Base-by-base conservation (phyloP, 257 asterid species). In the Ophiorrhiza pumila region DNA sequence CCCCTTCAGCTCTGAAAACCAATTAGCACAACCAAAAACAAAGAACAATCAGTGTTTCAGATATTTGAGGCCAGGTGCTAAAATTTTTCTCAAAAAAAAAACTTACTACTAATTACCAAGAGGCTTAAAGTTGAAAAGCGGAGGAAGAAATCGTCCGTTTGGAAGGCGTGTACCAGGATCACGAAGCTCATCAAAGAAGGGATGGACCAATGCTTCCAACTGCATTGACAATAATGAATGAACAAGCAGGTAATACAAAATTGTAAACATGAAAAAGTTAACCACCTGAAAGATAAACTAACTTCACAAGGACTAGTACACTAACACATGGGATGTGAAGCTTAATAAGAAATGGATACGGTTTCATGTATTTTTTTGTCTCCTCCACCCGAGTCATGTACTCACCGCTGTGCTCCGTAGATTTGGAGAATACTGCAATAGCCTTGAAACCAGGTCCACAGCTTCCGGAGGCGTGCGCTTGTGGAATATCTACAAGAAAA, bases 381-480 rank as follows among this genome's bases (percentile, higher is more conserved):
- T 29, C 1, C 25, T 56, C 34, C 29, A 10, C 37, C 0, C 37
- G 25, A 18, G 20, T 31, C 29, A 53, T 80, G 34, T 74, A 85
- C 96, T 91, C 80, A 91, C 96, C 81, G 97, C 90, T 39, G 90
- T 81, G 84, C 86, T 82, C 34, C 96, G 91, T 34, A 91, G 85
- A 84, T 82, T 78, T 56, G 97, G 97, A 57, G 97, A 91, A 81
- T 89, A 91, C 62, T 91, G 97, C 10, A 91, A 90, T 74, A 91
- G 85, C 65, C 94, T 83, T 72, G 96, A 91, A 67, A 88, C 94
- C 58, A 91, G 87, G 80, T 91, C 96, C 66, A 87, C 97, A 73
- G 89, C 96, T 86, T 91, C 97, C 4, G 88, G 88, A 37, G 96
- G 94, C 86, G 85, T 83, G 81, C 91, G 90, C 83, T 88, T 86